A percentile compares a stretch with the other conserved stretches of the same genome.
Evolutionary conservation across 192 early-diverging fungal species (phyloP).

Genomic region (Gamsiella multidivaricata): DNA sequence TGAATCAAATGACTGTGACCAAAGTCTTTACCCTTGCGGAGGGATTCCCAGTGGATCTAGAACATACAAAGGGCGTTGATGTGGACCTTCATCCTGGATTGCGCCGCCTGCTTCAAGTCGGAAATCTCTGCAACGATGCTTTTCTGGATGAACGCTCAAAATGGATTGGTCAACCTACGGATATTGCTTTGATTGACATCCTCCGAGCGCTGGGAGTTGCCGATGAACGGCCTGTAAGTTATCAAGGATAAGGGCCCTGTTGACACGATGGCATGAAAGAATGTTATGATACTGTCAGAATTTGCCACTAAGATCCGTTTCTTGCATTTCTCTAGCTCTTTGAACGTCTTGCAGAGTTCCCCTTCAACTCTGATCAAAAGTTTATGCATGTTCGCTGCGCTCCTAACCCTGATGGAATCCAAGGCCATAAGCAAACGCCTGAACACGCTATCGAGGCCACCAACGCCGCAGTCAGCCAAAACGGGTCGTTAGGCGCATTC

Average conservation of each 20-base stretch:
- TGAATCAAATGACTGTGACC: slow-evolving; percentile 95
- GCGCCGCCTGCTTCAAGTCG: slow-evolving; percentile 63
- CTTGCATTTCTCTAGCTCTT: slow-evolving; percentile 42
- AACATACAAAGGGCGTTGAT: slow-evolving; percentile 54
- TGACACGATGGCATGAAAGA: no score
- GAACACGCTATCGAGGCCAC: slow-evolving; percentile 49
- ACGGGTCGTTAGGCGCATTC: slow-evolving; percentile 34
- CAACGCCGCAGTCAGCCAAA: slow-evolving; percentile 47
- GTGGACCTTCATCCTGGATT: slow-evolving; percentile 44
- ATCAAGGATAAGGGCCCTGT: no score
- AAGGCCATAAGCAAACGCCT: slow-evolving; percentile 29
- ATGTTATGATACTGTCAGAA: no score
- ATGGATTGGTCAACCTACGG: slow-evolving; percentile 91
- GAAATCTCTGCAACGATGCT: slow-evolving; percentile 94
- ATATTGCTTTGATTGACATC: slow-evolving; percentile 90
- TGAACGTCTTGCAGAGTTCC: slow-evolving; percentile 78
- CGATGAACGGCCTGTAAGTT: slow-evolving; percentile 80
- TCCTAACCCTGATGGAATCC: slow-evolving; percentile 31
- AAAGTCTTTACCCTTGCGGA: slow-evolving; percentile 77
- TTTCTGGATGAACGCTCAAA: slow-evolving; percentile 76
- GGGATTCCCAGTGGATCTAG: slow-evolving; percentile 60
- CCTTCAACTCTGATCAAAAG: slow-evolving; percentile 95
- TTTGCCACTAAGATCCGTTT: no score
- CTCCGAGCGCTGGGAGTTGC: slow-evolving; percentile 63
- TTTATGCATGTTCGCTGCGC: slow-evolving; percentile 85